phyloP scores from a whole-genome alignment of 495 filamentous ascomycete genomes.

The Penicillium cosmopolitanum region DNA sequence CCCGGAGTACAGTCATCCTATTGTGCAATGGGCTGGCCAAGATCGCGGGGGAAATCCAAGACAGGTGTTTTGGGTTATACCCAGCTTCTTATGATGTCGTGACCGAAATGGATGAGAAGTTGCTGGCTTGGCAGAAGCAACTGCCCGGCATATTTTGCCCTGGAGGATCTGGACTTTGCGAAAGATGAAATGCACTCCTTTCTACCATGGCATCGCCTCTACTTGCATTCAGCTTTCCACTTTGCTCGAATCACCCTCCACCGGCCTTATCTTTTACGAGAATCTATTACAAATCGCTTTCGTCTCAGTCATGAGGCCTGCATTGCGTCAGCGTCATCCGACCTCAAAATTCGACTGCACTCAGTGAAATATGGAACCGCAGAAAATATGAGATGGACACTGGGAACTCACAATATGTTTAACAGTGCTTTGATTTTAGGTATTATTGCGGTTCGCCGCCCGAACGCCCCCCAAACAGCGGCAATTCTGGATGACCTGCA shows the following conservation, averaged over 20 bases:
- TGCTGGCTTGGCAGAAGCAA: slow-evolving; percentile 17
- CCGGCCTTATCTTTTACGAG: slow-evolving; percentile 21
- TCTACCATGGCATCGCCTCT: slow-evolving; percentile 23
- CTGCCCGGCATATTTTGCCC: slow-evolving; percentile 17
- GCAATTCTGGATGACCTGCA: slow-evolving; percentile 19
- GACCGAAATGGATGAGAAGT: slow-evolving; percentile 21
- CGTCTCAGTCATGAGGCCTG: slow-evolving; percentile 21
- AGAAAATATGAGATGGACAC: slow-evolving; percentile 25
- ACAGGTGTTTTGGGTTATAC: slow-evolving; percentile 23
- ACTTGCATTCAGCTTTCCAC: slow-evolving; percentile 22
- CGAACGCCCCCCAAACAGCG: slow-evolving; percentile 18
- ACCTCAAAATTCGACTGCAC: slow-evolving; percentile 17
- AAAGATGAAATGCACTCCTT: slow-evolving; percentile 13
- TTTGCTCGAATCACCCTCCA: slow-evolving; percentile 24
- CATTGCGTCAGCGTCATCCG: slow-evolving; percentile 20
- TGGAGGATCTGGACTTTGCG: slow-evolving; percentile 10
- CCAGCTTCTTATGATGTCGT: slow-evolving; percentile 22
- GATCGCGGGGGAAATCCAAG: slow-evolving; percentile 24
- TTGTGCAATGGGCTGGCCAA: slow-evolving; percentile 16
- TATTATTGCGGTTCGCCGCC: slow-evolving; percentile 20
- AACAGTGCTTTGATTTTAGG: slow-evolving; percentile 23
- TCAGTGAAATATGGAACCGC: slow-evolving; percentile 18
- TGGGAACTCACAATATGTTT: slow-evolving; percentile 24
- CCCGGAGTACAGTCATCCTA: slow-evolving; percentile 13
- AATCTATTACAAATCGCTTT: slow-evolving; percentile 22